Evolutionary conservation across 257 asterid species (phyloP).

Genomic region (Coffea eugenioides): DNA sequence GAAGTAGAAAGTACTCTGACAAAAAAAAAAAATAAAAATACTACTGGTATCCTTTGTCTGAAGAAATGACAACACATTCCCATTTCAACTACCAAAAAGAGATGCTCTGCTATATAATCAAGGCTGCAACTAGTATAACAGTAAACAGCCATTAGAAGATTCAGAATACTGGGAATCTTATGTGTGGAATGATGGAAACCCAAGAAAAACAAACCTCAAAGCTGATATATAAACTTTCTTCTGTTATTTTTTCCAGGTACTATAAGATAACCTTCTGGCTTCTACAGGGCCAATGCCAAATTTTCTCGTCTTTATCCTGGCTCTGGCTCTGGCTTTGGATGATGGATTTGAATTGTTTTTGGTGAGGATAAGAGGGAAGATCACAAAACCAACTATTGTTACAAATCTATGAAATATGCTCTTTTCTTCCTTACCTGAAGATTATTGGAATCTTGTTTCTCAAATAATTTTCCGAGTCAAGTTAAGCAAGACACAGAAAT

Average conservation of each 20-base stretch:
- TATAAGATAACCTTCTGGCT: background rate
- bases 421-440: slow-evolving; percentile 1
- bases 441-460: background rate
- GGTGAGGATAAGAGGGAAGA: background rate
- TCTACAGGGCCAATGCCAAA: background rate
- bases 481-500: background rate
- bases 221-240: background rate
- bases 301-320: background rate
- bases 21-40: background rate
- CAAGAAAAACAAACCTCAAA: background rate
- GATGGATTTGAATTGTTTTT: background rate
- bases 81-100: background rate
- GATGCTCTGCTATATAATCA: background rate
- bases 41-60: background rate
- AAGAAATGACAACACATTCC: background rate
- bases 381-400: background rate
- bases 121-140: background rate
- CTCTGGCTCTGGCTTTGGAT: background rate
- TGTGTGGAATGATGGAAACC: background rate
- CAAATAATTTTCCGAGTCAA: background rate
- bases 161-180: background rate
- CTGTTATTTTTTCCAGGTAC: background rate
- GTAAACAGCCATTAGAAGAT: background rate
- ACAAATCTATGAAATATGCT: slow-evolving; percentile 1
- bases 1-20: background rate